A percentile compares a stretch with the other conserved stretches of the same genome.
phyloP scores from a whole-genome alignment of 2,329 filamentous ascomycete species.

The Kalaharituber pfeilii region DNA sequence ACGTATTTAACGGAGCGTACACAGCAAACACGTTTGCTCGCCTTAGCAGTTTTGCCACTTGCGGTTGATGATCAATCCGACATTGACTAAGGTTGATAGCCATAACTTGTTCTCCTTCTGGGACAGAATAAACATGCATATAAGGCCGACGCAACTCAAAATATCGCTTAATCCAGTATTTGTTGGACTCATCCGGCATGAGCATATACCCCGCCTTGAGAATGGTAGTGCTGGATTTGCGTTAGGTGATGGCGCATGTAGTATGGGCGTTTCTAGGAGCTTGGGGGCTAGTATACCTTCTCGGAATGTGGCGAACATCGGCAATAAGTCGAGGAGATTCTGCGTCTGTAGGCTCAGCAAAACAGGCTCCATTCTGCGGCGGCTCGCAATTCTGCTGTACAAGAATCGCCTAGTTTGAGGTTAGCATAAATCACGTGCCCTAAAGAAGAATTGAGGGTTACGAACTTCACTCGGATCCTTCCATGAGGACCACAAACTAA shows the following conservation, averaged over 20 bases:
- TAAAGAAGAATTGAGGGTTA: slow-evolving; percentile 3
- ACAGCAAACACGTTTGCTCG: slow-evolving; percentile 70
- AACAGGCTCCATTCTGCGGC: slow-evolving; percentile 41
- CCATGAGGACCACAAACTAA: slow-evolving; percentile 43
- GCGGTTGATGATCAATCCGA: slow-evolving; percentile 79
- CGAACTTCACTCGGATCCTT: slow-evolving; percentile 22
- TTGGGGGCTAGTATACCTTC: slow-evolving; percentile 23
- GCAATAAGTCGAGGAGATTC: slow-evolving; percentile 23
- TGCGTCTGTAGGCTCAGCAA: slow-evolving; percentile 16
- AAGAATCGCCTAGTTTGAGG: slow-evolving; percentile 23
- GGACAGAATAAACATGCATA: slow-evolving; percentile 69
- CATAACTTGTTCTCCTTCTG: slow-evolving; percentile 76
- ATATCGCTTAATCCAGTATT: slow-evolving; percentile 78
- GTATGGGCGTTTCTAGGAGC: neutral
- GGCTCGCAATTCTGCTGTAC: slow-evolving; percentile 43
- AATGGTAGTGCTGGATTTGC: slow-evolving; percentile 27
- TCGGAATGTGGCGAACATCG: slow-evolving; percentile 23
- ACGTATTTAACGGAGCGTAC: slow-evolving; percentile 87
- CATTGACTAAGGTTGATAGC: slow-evolving; percentile 78
- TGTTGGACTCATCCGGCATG: slow-evolving; percentile 63
- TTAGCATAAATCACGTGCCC: slow-evolving; percentile 5
- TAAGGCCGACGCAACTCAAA: slow-evolving; percentile 85
- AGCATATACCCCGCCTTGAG: slow-evolving; percentile 80
- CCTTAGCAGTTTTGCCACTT: slow-evolving; percentile 58
- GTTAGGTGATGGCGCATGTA: neutral